phyloP scores from a whole-genome alignment of 768 basidiomycete species.

The Hypsizygus marmoreus region DNA sequence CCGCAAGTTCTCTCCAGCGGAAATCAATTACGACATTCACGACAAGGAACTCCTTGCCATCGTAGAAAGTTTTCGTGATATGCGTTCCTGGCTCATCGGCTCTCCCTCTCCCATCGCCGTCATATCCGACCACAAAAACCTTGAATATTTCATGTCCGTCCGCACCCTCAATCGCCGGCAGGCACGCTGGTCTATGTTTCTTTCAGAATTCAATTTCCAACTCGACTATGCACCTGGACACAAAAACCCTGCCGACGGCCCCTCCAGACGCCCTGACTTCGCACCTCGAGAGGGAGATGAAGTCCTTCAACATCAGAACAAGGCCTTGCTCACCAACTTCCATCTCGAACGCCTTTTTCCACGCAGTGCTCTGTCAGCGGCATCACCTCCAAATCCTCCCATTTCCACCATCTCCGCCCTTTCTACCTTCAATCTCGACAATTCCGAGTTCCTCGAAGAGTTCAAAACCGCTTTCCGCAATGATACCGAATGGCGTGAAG shows the following conservation, averaged over 20 bases:
- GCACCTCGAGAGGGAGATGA: constrained; percentile 30
- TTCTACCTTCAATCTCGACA: constrained; percentile 24
- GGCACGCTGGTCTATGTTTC: constrained; percentile 46
- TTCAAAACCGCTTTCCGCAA: constrained; percentile 27
- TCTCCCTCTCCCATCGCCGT: constrained; percentile 23
- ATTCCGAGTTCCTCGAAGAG: constrained; percentile 23
- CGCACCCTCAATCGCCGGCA: constrained; percentile 45
- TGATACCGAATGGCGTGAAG: constrained; percentile 28
- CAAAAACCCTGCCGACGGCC: constrained; percentile 31
- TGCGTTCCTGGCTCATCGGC: constrained; percentile 33
- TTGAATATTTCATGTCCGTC: constrained; percentile 44
- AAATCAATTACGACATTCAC: constrained; percentile 51
- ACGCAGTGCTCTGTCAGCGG: no score
- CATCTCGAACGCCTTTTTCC: constrained; percentile 26
- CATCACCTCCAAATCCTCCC: no score
- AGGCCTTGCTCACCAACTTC: constrained; percentile 28
- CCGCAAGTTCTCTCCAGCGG: constrained; percentile 31
- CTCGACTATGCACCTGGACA: constrained; percentile 31
- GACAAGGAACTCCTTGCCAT: constrained; percentile 56
- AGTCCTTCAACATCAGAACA: constrained; percentile 16
- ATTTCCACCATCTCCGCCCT: no score
- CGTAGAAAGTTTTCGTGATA: constrained; percentile 36
- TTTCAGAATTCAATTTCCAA: constrained; percentile 39
- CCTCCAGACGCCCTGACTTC: constrained; percentile 31
- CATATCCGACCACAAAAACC: constrained; percentile 39